A percentile compares a stretch with the other conserved stretches of the same genome.
Evolutionary conservation across 768 basidiomycete genomes (phyloP).

Genomic region (Dentipellis sp.): DNA sequence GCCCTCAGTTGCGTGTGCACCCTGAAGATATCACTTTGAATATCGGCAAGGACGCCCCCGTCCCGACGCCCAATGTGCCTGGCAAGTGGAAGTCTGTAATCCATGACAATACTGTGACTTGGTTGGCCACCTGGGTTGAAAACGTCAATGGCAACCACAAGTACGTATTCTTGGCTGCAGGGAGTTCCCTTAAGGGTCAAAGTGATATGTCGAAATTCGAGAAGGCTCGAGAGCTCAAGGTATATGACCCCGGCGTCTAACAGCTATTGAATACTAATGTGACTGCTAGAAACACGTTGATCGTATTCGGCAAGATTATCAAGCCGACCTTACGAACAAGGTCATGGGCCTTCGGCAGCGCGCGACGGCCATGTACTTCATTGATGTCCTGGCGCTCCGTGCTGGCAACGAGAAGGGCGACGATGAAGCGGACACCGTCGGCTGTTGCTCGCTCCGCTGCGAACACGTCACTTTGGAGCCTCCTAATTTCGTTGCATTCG

Average conservation of each 20-base stretch:
- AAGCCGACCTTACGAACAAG: slow-evolving; percentile 74
- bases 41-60: slow-evolving; percentile 65
- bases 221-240: slow-evolving; percentile 95
- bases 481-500: slow-evolving; percentile 85
- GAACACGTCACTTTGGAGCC: slow-evolving; percentile 92
- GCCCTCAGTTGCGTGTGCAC: slow-evolving; percentile 62
- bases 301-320: slow-evolving; percentile 85
- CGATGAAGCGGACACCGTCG: slow-evolving; percentile 98
- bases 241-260: slow-evolving; percentile 20
- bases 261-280: background rate
- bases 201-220: slow-evolving; percentile 98
- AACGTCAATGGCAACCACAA: slow-evolving; percentile 94
- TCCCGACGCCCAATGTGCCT: slow-evolving; percentile 85
- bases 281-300: slow-evolving; percentile 73
- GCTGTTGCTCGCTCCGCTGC: slow-evolving; percentile 95
- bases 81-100: slow-evolving; percentile 85
- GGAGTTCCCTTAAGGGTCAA: slow-evolving; percentile 95
- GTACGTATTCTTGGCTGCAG: slow-evolving; percentile 97
- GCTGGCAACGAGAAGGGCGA: slow-evolving; percentile 99
- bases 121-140: slow-evolving; percentile 99
- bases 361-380: slow-evolving; percentile 99
- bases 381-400: slow-evolving; percentile 93
- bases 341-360: slow-evolving; percentile 93
- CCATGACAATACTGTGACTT: slow-evolving; percentile 95
- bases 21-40: slow-evolving; percentile 97